These are phyloP conservation scores for Lasiosphaeriaceae sp. DNA, from an alignment of 495 filamentous ascomycete genomes.

Conservation along the genomic window DNA sequence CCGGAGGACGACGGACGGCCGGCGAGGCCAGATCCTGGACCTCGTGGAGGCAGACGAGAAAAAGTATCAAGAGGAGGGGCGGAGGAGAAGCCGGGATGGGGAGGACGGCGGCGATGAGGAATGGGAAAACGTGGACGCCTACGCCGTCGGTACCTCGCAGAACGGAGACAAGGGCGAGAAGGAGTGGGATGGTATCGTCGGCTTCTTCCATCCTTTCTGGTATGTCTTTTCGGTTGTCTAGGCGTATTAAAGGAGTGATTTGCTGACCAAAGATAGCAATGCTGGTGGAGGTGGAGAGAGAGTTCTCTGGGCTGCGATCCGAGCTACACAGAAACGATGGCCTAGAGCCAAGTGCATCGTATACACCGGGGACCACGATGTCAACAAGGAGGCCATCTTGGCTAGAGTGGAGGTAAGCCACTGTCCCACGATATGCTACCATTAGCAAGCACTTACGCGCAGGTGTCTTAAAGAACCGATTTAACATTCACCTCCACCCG, in stretches of 20 bases:
- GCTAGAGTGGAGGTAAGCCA: constrained; percentile 63
- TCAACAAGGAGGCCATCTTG: constrained; percentile 73
- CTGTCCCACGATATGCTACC: neutral
- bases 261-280: constrained; percentile 56
- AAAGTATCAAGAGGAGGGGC: constrained; percentile 36
- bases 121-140: constrained; percentile 71
- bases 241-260: neutral
- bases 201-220: constrained; percentile 98
- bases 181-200: constrained; percentile 79
- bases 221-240: constrained; percentile 32
- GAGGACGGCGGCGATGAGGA: constrained; percentile 69
- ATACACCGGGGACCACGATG: constrained; percentile 92
- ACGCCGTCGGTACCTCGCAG: constrained; percentile 45
- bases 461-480: constrained; percentile 58
- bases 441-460: neutral
- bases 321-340: constrained; percentile 85
- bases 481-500: constrained; percentile 86
- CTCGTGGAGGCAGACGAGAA: constrained; percentile 58
- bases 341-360: constrained; percentile 84
- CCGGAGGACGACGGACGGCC: constrained; percentile 60
- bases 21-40: constrained; percentile 57
- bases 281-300: constrained; percentile 94
- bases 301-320: constrained; percentile 93
- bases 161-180: constrained; percentile 50
- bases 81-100: constrained; percentile 47